A percentile compares a stretch with the other conserved stretches of the same genome.
phyloP scores from a whole-genome alignment of 2,329 filamentous ascomycete species.

The Hymenoscyphus occultus region DNA sequence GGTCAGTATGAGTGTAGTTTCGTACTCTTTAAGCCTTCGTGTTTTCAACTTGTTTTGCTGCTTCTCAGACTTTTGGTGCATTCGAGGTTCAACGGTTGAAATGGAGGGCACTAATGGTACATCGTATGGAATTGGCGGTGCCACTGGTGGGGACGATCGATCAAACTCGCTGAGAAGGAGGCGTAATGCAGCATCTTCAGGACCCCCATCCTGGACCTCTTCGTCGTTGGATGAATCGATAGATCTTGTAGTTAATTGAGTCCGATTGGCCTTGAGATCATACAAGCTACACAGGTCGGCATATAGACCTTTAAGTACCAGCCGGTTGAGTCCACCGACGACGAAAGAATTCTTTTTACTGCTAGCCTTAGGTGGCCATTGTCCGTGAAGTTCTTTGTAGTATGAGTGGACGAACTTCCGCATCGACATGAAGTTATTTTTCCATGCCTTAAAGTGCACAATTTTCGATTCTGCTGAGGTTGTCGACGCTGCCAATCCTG shows the following conservation, averaged over 20 bases:
- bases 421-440: constrained; percentile 68
- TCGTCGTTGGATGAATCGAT: constrained; percentile 56
- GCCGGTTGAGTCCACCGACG: constrained; percentile 80
- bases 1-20: constrained; percentile 73
- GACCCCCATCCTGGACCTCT: constrained; percentile 51
- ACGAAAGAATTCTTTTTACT: constrained; percentile 90
- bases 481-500: constrained; percentile 82
- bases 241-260: constrained; percentile 72
- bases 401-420: constrained; percentile 59
- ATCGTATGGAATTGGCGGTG: constrained; percentile 89
- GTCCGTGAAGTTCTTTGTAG: constrained; percentile 65
- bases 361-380: constrained; percentile 86
- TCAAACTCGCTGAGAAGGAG: constrained; percentile 86
- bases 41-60: constrained; percentile 70
- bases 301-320: constrained; percentile 80
- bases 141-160: constrained; percentile 80
- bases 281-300: constrained; percentile 83
- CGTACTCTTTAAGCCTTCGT: constrained; percentile 73
- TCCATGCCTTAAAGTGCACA: constrained; percentile 84
- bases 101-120: constrained; percentile 74
- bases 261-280: constrained; percentile 81
- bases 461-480: constrained; percentile 72
- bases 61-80: constrained; percentile 62
- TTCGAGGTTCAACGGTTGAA: constrained; percentile 61
- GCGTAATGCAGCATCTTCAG: constrained; percentile 67